phyloP scores from a whole-genome alignment of 371 early-diverging fungal species.

The Mucor sp. region DNA sequence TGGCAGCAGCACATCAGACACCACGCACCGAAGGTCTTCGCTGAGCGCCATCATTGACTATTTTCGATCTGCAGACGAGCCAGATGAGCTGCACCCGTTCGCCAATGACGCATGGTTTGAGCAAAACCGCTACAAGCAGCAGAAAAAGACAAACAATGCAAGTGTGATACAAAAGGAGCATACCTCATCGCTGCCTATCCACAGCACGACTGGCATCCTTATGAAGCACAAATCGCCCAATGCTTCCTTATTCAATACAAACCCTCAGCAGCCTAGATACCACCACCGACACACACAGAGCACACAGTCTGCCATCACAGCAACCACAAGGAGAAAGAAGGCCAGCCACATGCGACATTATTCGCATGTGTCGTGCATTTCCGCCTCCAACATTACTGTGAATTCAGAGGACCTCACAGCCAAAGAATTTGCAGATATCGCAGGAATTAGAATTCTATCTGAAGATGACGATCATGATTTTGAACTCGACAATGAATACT shows the following conservation, averaged over 20 bases:
- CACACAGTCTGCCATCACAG: conserved; percentile 6
- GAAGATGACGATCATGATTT: conserved; percentile 32
- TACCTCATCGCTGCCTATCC: background rate
- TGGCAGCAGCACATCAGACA: background rate
- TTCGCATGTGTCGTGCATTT: conserved; percentile 39
- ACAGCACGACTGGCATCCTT: background rate
- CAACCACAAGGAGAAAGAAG: conserved; percentile 6
- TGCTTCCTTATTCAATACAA: background rate
- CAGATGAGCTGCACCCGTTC: conserved; percentile 4
- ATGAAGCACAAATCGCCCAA: background rate
- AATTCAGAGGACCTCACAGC: conserved; percentile 50
- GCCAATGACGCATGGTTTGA: conserved; percentile 24
- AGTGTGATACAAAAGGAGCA: background rate
- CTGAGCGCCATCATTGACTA: conserved; percentile 13
- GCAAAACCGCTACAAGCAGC: conserved; percentile 22
- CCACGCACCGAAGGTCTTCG: conserved; percentile 2
- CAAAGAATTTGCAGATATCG: conserved; percentile 51
- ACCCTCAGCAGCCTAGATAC: background rate
- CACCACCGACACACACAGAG: conserved; percentile 20
- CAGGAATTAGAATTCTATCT: conserved; percentile 46
- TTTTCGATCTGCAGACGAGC: conserved; percentile 11
- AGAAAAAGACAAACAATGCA: conserved; percentile 4
- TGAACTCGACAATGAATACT: background rate
- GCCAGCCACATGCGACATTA: conserved; percentile 36
- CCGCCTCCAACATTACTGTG: conserved; percentile 45